Percentiles rank a stretch among this genome's conserved stretches.
phyloP scores from a whole-genome alignment of 1,284 basidiomycete species.

The Ustilago tritici region DNA sequence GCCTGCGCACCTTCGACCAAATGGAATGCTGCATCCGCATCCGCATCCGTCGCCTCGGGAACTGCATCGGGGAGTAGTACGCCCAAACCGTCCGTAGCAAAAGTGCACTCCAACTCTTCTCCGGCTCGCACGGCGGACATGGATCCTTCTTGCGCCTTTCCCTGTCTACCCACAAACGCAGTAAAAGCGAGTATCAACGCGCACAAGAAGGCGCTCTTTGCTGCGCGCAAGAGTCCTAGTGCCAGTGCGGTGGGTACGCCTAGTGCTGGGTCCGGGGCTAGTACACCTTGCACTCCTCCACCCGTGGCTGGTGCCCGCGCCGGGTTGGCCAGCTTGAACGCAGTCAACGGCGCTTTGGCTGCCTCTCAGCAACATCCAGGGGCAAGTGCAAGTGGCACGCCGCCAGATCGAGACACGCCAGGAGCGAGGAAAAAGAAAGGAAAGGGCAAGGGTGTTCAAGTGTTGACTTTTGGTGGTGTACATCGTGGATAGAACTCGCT shows the following conservation, averaged over 20 bases:
- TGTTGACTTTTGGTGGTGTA: slow-evolving; percentile 53
- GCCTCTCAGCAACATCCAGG: slow-evolving; percentile 7
- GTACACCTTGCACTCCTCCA: slow-evolving; percentile 28
- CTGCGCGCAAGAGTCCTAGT: slow-evolving; percentile 4
- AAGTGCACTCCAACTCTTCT: slow-evolving; percentile 12
- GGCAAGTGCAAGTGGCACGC: neutral
- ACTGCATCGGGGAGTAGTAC: slow-evolving; percentile 9
- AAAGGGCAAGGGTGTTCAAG: slow-evolving; percentile 53
- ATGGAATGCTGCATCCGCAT: slow-evolving; percentile 14
- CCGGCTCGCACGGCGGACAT: neutral
- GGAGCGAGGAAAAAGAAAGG: slow-evolving; percentile 46
- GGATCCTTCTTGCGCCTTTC: slow-evolving; percentile 30
- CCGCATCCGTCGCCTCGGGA: neutral
- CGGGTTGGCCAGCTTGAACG: slow-evolving; percentile 18
- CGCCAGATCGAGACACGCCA: neutral
- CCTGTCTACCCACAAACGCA: slow-evolving; percentile 59
- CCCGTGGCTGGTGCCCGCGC: neutral
- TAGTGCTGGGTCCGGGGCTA: slow-evolving; percentile 10
- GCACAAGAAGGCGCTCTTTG: slow-evolving; percentile 61
- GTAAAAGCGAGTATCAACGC: slow-evolving; percentile 47
- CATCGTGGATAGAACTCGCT: slow-evolving; percentile 40
- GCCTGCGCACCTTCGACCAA: slow-evolving; percentile 11
- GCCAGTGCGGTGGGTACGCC: neutral
- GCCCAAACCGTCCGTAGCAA: slow-evolving; percentile 34
- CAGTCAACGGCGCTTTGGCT: slow-evolving; percentile 30